phyloP scores from a whole-genome alignment of 441 rosid species.

The Pelargonium fulgidum region DNA sequence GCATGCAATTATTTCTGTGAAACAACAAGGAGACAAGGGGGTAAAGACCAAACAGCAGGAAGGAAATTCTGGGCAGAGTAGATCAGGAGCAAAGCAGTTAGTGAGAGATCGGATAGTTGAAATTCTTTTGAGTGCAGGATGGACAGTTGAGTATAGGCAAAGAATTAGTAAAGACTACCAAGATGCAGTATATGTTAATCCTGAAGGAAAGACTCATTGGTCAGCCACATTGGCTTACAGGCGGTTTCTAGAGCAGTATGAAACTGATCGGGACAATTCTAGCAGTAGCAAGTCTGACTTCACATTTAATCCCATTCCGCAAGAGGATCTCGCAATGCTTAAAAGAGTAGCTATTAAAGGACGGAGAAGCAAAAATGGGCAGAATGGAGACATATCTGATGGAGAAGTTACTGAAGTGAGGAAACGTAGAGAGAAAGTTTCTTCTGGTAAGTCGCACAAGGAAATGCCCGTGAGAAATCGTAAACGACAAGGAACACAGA shows the following conservation, averaged over 20 bases:
- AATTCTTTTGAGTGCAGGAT: constrained; percentile 72
- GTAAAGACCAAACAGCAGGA: constrained; percentile 16
- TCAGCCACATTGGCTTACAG: constrained; percentile 84
- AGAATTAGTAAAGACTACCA: constrained; percentile 46
- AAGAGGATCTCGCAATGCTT: constrained; percentile 59
- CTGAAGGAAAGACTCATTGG: constrained; percentile 91
- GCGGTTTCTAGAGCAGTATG: constrained; percentile 46
- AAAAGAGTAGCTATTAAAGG: constrained; percentile 36
- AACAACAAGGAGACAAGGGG: constrained; percentile 20
- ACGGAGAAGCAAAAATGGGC: constrained; percentile 41
- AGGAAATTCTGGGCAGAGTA: constrained; percentile 27
- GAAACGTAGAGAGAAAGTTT: constrained; percentile 19
- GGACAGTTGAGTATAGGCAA: constrained; percentile 81
- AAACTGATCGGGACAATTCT: constrained; percentile 34
- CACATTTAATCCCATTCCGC: constrained; percentile 59
- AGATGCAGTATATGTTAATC: constrained; percentile 92
- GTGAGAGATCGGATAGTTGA: constrained; percentile 66
- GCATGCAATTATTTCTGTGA: constrained; percentile 17
- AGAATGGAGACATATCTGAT: constrained; percentile 24
- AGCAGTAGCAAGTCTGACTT: constrained; percentile 36
- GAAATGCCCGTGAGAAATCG: constrained; percentile 32
- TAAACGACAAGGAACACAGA: constrained; percentile 45
- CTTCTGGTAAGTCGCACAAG: constrained; percentile 21
- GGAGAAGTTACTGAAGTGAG: constrained; percentile 28
- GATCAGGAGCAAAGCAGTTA: constrained; percentile 36